Percentiles rank a stretch among this genome's conserved stretches.
Conservation (phyloP, 1,284 basidiomycete species). For the Ganoderma meredithae region DNA sequence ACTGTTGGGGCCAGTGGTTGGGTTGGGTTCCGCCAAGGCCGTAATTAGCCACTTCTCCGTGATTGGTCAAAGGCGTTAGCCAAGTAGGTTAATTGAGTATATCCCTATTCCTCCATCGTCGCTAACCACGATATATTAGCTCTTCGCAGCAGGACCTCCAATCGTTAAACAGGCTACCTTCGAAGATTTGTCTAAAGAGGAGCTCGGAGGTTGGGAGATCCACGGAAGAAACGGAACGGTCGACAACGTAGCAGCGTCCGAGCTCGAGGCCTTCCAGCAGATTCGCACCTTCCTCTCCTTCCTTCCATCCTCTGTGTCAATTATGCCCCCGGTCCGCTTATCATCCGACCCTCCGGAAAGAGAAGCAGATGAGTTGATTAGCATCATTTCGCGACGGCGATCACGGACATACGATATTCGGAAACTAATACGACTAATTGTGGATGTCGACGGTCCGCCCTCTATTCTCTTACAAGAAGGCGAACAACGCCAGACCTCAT, state of each 20-base stretch:
- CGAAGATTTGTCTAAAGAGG: constrained; percentile 51
- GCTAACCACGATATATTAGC: constrained; percentile 12
- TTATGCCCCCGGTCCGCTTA: constrained; percentile 40
- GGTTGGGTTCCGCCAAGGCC: constrained; percentile 51
- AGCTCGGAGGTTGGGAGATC: constrained; percentile 50
- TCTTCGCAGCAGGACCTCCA: constrained; percentile 52
- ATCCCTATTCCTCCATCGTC: neutral
- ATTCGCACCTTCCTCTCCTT: constrained; percentile 49
- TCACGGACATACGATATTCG: constrained; percentile 49
- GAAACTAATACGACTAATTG: constrained; percentile 44
- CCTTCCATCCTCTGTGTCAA: constrained; percentile 49
- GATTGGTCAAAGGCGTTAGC: constrained; percentile 47
- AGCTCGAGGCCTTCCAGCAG: constrained; percentile 48
- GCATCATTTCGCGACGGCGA: constrained; percentile 48
- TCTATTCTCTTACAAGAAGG: neutral
- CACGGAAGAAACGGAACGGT: constrained; percentile 50
- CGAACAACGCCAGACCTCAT: constrained; percentile 36
- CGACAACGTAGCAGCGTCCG: constrained; percentile 49
- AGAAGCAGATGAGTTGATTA: constrained; percentile 46
- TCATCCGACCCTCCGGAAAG: constrained; percentile 39
- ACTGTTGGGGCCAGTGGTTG: constrained; percentile 52
- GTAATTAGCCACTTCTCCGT: constrained; percentile 48
- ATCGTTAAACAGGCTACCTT: constrained; percentile 52
- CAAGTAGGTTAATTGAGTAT: constrained; percentile 30
- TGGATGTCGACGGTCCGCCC: constrained; percentile 37